These are phyloP conservation scores for Vachellia pachyceras DNA, from an alignment of 306 rosid genomes.

Conservation along the genomic window DNA sequence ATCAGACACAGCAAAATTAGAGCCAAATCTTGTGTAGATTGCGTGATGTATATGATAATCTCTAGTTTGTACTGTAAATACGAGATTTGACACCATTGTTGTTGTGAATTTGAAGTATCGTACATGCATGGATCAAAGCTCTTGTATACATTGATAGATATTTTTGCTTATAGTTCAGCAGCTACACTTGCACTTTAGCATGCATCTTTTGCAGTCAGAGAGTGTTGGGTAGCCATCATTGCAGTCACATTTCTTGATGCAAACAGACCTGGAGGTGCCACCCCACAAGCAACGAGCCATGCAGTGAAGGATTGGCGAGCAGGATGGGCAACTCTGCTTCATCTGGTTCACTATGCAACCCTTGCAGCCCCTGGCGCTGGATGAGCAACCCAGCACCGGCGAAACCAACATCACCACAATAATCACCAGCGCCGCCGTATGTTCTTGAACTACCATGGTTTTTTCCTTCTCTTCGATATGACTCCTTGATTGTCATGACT, in stretches of 20 bases:
- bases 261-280: constrained; percentile 55
- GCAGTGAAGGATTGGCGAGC: constrained; percentile 67
- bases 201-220: constrained; percentile 78
- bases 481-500: background rate
- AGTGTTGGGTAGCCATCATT: constrained; percentile 51
- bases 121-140: background rate
- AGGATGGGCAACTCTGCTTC: constrained; percentile 63
- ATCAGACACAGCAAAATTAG: background rate
- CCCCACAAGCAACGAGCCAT: constrained; percentile 88
- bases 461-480: constrained; percentile 39
- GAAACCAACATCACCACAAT: constrained; percentile 40
- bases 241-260: constrained; percentile 60
- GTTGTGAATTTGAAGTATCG: background rate
- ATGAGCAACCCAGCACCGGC: constrained; percentile 49
- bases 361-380: constrained; percentile 53
- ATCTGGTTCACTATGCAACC: constrained; percentile 64
- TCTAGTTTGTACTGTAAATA: background rate
- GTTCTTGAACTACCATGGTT: constrained; percentile 11
- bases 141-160: background rate
- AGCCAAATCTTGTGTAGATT: background rate
- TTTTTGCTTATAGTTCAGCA: constrained; percentile 49
- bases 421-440: constrained; percentile 39
- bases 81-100: background rate
- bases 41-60: background rate
- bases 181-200: constrained; percentile 80